A percentile compares a stretch with the other conserved stretches of the same genome.
Evolutionary conservation across 2,329 filamentous ascomycete genomes (phyloP).

Genomic region (Ophiognomonia clavigignenti-juglandacearum): DNA sequence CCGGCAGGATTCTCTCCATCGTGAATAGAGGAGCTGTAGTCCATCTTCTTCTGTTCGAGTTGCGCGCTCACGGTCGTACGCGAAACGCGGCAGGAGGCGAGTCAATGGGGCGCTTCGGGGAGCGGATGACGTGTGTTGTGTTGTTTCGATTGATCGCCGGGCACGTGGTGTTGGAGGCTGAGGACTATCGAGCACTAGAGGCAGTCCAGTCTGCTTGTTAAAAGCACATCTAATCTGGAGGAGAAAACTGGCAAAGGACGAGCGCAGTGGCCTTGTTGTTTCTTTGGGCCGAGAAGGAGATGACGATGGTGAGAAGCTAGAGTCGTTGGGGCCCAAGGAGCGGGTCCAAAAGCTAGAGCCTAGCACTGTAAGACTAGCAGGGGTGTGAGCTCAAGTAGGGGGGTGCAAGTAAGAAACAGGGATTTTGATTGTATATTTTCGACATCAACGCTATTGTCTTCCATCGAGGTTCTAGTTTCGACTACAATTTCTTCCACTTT

Average conservation of each 20-base stretch:
- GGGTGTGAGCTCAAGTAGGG: neutral
- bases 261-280: neutral
- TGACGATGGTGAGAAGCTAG: conserved; percentile 11
- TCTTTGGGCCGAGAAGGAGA: neutral
- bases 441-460: too few species aligned
- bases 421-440: too few species aligned
- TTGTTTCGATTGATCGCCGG: neutral
- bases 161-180: neutral
- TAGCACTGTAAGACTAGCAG: neutral
- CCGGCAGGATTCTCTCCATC: conserved; percentile 49
- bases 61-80: neutral
- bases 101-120: neutral
- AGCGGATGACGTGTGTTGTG: conserved; percentile 20
- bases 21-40: conserved; percentile 52
- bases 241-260: neutral
- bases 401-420: too few species aligned
- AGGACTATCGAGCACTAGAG: neutral
- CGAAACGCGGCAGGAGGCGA: neutral
- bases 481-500: too few species aligned
- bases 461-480: too few species aligned
- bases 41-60: conserved; percentile 48
- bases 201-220: neutral
- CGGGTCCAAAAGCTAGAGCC: neutral
- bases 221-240: neutral
- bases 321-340: conserved; percentile 2